Base-by-base conservation (phyloP, 2,329 filamentous ascomycete genomes). In the Pyrenophora tritici-repentis region DNA sequence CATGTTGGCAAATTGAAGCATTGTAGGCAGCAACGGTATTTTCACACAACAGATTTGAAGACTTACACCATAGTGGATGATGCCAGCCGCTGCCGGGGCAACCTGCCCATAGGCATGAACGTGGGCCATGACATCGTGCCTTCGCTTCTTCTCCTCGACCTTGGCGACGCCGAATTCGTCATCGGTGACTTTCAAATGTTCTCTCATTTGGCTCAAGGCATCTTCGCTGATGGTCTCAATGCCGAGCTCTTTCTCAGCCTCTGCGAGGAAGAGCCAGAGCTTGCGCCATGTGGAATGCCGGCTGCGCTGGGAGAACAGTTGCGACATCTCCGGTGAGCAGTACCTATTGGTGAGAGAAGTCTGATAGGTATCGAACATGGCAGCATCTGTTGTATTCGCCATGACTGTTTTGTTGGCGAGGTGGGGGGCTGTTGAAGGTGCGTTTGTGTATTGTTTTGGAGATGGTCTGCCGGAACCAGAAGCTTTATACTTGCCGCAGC, bases 191-290 rank as follows among this genome's bases (percentile, higher is more conserved):
- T 68, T 65, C 50, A 76, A 63, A 56, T 79, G 71, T 36, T 70
- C 69, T 52, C 75, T 73, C 73, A 81, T 75, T 67, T 81, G 76
- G 48, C 68, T 55, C 46, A 81, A 72, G 1, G 78, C 79, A 34
- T 92, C 81, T n/a, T 84, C 82, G 12, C 83, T 86, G 69, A 96
- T 92, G 3, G 38, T 59, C 7, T 83, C 78, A 39, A 96, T 83
- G 2, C 91, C 91, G 2, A 96, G 82, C 73, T 92, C 88, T 72
- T 86, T 86, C 79, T 96, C 88, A 8, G 83, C 81, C 79, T 96
- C 87, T 18, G 91, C 91, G 9, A 96, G 87, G 76, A 82, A 86
- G 37, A 93, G 78, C 92, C 92, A 97, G 14, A 96, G 84, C 71
- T 89, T 82, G 58, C 91, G 85, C 91, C 91, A 95, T 47, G 86